phyloP scores from a whole-genome alignment of 352 stramenopile species.

The Phytophthora meadii region DNA sequence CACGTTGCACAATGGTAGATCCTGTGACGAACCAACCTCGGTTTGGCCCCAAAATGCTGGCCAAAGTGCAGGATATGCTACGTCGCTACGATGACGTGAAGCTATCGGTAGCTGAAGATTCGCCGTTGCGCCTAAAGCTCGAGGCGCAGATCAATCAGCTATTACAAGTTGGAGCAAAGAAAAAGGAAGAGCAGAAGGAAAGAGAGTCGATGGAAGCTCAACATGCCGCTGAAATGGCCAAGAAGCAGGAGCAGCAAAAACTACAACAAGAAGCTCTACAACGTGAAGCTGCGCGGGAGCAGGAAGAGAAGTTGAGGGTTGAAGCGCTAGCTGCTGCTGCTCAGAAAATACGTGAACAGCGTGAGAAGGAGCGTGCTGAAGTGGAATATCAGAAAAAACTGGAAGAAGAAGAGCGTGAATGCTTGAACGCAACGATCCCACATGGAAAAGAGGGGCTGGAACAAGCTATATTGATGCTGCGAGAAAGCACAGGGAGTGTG shows the following conservation, averaged over 20 bases:
- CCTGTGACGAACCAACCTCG: constrained; percentile 74
- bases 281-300: constrained; percentile 23
- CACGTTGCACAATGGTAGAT: constrained; percentile 64
- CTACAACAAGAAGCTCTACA: constrained; percentile 22
- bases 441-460: constrained; percentile 53
- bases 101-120: constrained; percentile 31
- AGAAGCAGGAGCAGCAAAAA: constrained; percentile 29
- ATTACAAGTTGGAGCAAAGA: constrained; percentile 11
- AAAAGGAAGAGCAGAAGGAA: constrained; percentile 15
- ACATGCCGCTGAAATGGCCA: constrained; percentile 20
- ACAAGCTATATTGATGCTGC: constrained; percentile 49
- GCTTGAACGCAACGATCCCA: constrained; percentile 42
- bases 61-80: constrained; percentile 67
- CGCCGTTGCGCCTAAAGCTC: constrained; percentile 33
- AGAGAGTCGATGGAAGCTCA: constrained; percentile 17
- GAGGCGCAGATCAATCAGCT: constrained; percentile 29
- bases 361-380: constrained; percentile 40
- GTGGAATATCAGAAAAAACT: constrained; percentile 40
- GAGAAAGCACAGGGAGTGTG: constrained; percentile 43
- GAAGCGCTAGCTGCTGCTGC: constrained; percentile 59
- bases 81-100: constrained; percentile 55
- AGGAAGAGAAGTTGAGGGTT: constrained; percentile 37
- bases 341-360: constrained; percentile 62
- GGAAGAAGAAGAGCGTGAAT: constrained; percentile 40
- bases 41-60: constrained; percentile 81